Evolutionary conservation across 352 stramenopile species (phyloP).

Genomic region (Phytophthora europaea): DNA sequence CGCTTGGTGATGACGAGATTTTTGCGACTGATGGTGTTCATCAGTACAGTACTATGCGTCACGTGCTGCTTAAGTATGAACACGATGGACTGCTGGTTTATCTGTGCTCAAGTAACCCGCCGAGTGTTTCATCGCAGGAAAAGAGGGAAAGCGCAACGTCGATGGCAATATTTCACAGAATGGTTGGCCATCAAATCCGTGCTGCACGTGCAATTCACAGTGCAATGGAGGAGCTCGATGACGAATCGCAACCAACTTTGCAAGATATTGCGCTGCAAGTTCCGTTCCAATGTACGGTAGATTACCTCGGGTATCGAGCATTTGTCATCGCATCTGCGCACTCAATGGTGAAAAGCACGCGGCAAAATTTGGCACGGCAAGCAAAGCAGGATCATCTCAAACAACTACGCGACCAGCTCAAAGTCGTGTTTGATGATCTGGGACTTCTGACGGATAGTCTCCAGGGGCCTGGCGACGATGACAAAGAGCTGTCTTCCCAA

Average conservation of each 20-base stretch:
- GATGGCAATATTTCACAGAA: slow-evolving; percentile 36
- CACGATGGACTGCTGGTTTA: slow-evolving; percentile 51
- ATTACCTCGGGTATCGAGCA: slow-evolving; percentile 67
- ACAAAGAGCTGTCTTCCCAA: slow-evolving; percentile 1
- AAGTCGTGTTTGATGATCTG: slow-evolving; percentile 36
- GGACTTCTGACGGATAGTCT: slow-evolving; percentile 51
- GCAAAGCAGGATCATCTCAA: slow-evolving; percentile 9
- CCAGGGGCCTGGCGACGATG: not conserved
- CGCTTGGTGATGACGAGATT: slow-evolving; percentile 44
- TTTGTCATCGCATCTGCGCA: slow-evolving; percentile 54
- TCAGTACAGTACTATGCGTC: slow-evolving; percentile 6
- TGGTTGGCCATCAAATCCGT: slow-evolving; percentile 65
- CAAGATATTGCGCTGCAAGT: slow-evolving; percentile 33
- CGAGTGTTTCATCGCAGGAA: slow-evolving; percentile 9
- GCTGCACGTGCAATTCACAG: slow-evolving; percentile 47
- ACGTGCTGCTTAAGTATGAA: slow-evolving; percentile 38
- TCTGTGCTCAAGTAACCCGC: slow-evolving; percentile 20
- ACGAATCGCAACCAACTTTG: slow-evolving; percentile 8
- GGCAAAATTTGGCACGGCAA: slow-evolving; percentile 7
- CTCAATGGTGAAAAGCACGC: slow-evolving; percentile 18
- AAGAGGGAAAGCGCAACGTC: slow-evolving; percentile 17
- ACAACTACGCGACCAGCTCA: slow-evolving; percentile 27
- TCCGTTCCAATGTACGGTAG: slow-evolving; percentile 67
- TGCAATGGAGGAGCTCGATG: slow-evolving; percentile 30
- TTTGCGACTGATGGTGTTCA: slow-evolving; percentile 46